Evolutionary conservation across 306 rosid genomes (phyloP).

Genomic region (Sechiopsis laciniata): DNA sequence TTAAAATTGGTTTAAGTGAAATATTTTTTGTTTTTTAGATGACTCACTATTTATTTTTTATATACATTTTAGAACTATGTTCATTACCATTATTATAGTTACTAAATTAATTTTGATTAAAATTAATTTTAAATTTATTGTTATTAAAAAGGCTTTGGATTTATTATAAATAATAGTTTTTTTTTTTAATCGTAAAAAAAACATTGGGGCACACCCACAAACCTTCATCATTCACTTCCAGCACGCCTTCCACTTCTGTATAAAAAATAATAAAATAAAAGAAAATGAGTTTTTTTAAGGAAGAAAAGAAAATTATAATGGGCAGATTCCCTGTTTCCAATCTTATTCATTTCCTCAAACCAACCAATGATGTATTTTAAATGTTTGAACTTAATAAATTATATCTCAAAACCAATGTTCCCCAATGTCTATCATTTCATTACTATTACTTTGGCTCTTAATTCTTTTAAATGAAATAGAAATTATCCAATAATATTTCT

Average conservation of each 20-base stretch:
- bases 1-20: too few relatives aligned
- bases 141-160: too few relatives aligned
- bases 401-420: neutral
- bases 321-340: neutral
- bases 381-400: neutral
- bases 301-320: neutral
- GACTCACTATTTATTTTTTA: too few relatives aligned
- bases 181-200: too few relatives aligned
- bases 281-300: too few relatives aligned
- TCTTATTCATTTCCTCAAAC: neutral
- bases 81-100: too few relatives aligned
- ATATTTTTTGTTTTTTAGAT: too few relatives aligned
- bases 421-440: neutral
- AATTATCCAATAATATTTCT: too few relatives aligned
- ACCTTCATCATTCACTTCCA: constrained; percentile 2
- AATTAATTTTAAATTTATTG: too few relatives aligned
- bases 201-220: constrained; percentile 6
- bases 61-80: too few relatives aligned
- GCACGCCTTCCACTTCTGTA: constrained; percentile 10
- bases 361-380: neutral
- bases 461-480: neutral
- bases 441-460: neutral
- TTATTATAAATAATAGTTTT: too few relatives aligned
- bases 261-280: neutral
- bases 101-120: too few relatives aligned